Conservation (phyloP, 805 yeast species). For the Nakazawaea laoshanensis region DNA sequence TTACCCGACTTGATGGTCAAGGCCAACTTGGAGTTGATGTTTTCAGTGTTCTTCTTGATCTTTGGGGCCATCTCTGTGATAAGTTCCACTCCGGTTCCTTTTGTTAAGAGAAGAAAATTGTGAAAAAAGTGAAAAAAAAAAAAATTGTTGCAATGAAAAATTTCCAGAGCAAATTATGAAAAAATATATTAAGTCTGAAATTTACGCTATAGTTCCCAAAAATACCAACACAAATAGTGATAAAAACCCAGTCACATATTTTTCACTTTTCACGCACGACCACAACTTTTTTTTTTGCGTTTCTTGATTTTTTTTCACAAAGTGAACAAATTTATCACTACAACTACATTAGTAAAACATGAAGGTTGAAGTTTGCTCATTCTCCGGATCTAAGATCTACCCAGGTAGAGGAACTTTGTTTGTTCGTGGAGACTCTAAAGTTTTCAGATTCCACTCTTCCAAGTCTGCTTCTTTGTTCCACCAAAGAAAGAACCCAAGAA, state of each 20-base stretch:
- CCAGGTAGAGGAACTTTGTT: slow-evolving; percentile 99
- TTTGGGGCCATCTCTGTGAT: slow-evolving; percentile 99
- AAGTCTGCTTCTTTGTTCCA: slow-evolving; percentile 96
- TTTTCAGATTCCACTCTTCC: slow-evolving; percentile 98
- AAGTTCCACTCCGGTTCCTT: slow-evolving; percentile 85
- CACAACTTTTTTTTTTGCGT: slow-evolving; percentile 1
- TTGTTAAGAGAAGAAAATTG: not conserved
- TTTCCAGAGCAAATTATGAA: not conserved
- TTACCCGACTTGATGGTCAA: slow-evolving; percentile 98
- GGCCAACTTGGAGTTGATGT: slow-evolving; percentile 97
- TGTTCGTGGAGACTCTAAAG: slow-evolving; percentile 99
- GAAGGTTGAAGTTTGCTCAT: slow-evolving; percentile 99
- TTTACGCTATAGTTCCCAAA: no score
- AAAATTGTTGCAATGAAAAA: not conserved
- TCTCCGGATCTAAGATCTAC: slow-evolving; percentile 99
- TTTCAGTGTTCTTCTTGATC: slow-evolving; percentile 79
- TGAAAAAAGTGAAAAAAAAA: not conserved
- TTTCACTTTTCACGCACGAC: no score
- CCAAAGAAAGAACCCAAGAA: slow-evolving; percentile 99
- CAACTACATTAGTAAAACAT: slow-evolving; percentile 42
- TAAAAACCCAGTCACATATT: no score
- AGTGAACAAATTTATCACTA: not conserved
- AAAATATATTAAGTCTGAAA: not conserved
- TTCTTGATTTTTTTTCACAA: slow-evolving; percentile 1
- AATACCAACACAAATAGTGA: no score